Evolutionary conservation across 768 basidiomycete species (phyloP), one percentile per base, ranked within the genome.

Genomic region (Serpula lacrymans): DNA sequence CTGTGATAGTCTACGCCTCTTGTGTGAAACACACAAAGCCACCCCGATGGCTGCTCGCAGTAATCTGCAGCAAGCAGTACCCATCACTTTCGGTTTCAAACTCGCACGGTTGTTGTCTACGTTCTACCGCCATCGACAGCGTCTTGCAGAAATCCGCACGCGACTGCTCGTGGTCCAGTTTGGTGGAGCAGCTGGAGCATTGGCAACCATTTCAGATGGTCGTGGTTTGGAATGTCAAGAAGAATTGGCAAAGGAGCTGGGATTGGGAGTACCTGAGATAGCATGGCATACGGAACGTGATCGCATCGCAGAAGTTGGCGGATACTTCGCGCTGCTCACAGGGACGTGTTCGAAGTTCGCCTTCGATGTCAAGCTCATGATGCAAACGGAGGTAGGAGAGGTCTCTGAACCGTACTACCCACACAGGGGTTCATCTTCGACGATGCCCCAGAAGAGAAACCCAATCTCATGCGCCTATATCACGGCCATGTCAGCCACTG

Each of bases 391-490:
- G 48, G 64, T 74, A 2, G 68, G 48, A 4, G 71, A 73, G 34
- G 53, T 71, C 18, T 69, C 67, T 4, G 71, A 74, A 44, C 70
- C 71, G 2, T 74, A 64, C 36, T 55, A 67, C 23, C 51, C 62
- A 9, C 63, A 72, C 33, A 67, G 69, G 14, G 71, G 70, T 1
- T 72, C 68, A 6, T 74, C 70, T 43, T 70, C 67, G 45, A 72
- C 72, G 12, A 74, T 74, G 72, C 72, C 69, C 14, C 72, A 74
- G 45, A 74, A 74, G 38, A 63, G 72, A n/a, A 74, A 74, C 39
- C 69, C 69, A 0, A 67, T 72, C 26, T 67, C 66, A 2, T 63
- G 68, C 34, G 69, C 59, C 1, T 74, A 74, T 45, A 68, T 74
- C 37, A 68, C 66, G 1, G 64, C 69, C 4, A 67, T 72, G 60